Percentiles rank a stretch among this genome's conserved stretches.
phyloP scores from a whole-genome alignment of 345 rosid species.

The Linum usitatissimum region DNA sequence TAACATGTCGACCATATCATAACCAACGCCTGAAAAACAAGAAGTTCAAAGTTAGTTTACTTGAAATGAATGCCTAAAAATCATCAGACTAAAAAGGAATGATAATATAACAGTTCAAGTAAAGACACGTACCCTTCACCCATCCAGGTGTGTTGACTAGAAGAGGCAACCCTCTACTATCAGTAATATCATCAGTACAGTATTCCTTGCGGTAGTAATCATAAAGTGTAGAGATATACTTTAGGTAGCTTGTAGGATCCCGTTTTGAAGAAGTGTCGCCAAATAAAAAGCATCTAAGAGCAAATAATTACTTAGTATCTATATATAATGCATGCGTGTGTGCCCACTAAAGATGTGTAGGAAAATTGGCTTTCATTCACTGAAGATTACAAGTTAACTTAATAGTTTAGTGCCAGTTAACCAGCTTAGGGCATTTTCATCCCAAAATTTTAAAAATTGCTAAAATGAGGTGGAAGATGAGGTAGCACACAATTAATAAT shows the following conservation, averaged over 20 bases:
- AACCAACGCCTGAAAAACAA: constrained; percentile 64
- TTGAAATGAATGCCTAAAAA: neutral
- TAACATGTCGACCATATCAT: constrained; percentile 68
- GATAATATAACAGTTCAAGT: neutral
- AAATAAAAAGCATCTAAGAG: constrained; percentile 60
- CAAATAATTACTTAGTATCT: constrained; percentile 3
- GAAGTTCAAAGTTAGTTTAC: neutral
- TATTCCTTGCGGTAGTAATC: constrained; percentile 51
- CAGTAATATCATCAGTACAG: constrained; percentile 22
- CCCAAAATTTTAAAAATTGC: too few relatives aligned
- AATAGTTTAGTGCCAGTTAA: too few relatives aligned
- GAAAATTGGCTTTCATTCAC: too few relatives aligned
- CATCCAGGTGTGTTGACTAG: constrained; percentile 91
- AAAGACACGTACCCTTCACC: constrained; percentile 65
- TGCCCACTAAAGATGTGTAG: too few relatives aligned
- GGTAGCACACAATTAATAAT: too few relatives aligned
- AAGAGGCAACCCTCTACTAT: constrained; percentile 50
- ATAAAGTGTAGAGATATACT: constrained; percentile 40
- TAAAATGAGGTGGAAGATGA: too few relatives aligned
- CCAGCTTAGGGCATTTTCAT: too few relatives aligned
- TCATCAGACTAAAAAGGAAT: neutral
- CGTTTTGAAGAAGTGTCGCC: constrained; percentile 84
- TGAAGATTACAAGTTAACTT: too few relatives aligned
- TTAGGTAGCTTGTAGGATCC: constrained; percentile 65
- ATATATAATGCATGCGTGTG: neutral